Percentiles rank a stretch among this genome's conserved stretches.
Evolutionary conservation across 768 basidiomycete species (phyloP).

Genomic region (Pholiota conissans): DNA sequence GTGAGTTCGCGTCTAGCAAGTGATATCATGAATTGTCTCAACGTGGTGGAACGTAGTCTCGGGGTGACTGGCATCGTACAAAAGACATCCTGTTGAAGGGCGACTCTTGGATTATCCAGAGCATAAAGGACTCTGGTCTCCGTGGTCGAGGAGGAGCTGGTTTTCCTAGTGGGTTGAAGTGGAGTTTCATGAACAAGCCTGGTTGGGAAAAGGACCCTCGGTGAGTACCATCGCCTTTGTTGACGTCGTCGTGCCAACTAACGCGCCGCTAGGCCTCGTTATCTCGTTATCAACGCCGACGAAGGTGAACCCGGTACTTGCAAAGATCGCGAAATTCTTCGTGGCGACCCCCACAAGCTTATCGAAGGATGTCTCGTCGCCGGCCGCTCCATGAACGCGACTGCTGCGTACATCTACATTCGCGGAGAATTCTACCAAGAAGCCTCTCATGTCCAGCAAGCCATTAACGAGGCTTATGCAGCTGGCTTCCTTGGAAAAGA

Average conservation of each 20-base stretch:
- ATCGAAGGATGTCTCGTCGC: slow-evolving; percentile 98
- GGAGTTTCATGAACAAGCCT: slow-evolving; percentile 99
- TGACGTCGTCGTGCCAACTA: background rate
- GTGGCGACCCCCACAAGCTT: slow-evolving; percentile 98
- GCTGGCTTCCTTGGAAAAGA: slow-evolving; percentile 87
- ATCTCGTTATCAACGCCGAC: slow-evolving; percentile 97
- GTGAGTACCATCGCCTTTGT: slow-evolving; percentile 35
- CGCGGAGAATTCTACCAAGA: slow-evolving; percentile 98
- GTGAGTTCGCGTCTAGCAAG: slow-evolving; percentile 38
- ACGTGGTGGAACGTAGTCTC: slow-evolving; percentile 53
- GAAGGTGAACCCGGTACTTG: slow-evolving; percentile 99
- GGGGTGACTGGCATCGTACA: slow-evolving; percentile 98
- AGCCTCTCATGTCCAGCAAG: slow-evolving; percentile 90
- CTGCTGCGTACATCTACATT: slow-evolving; percentile 98
- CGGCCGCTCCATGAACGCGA: slow-evolving; percentile 96
- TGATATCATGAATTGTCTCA: background rate
- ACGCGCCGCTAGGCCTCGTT: slow-evolving; percentile 68
- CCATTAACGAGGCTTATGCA: slow-evolving; percentile 93
- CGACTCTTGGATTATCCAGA: slow-evolving; percentile 96
- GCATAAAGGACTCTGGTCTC: slow-evolving; percentile 93
- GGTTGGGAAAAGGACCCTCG: slow-evolving; percentile 93
- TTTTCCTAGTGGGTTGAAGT: slow-evolving; percentile 95
- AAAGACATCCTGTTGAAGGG: slow-evolving; percentile 96
- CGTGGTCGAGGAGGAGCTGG: slow-evolving; percentile 96
- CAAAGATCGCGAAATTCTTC: slow-evolving; percentile 97